Base-by-base conservation (phyloP, 192 early-diverging fungal genomes). In the Backusella circina region DNA sequence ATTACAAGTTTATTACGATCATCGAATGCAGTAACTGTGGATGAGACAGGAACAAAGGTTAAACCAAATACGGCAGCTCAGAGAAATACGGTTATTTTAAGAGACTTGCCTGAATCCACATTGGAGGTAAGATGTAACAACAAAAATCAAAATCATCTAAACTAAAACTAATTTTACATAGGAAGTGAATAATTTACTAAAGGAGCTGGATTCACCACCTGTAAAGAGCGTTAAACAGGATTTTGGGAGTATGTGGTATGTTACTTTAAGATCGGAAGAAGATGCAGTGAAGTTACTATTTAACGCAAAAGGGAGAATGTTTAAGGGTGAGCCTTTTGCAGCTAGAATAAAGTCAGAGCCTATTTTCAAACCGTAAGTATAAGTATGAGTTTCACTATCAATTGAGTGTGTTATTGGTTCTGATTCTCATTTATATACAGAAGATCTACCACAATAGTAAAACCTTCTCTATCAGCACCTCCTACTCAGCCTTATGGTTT, bases 331-430 rank as follows among this genome's bases (percentile, higher is more conserved):
- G 2, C 80, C 86, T 8, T 75, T 87, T 16, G 83, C 86, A 23
- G 84, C 79, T 0, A 66, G 86, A 35, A 78, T 87, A 12, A 87
- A 87, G 64, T 86, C 85, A 9, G 84, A 81, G 36, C 78, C 80
- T n/a, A 54, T 83, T 2, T 39, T 85, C 13, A 38, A 75, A 13
- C 28, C 31, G 39, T 51, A 39, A 61, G 30, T 68, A 15, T 51
- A 39, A 61, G 30, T 68, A 15, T 10, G 44, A 67, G 44, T 47
- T 21, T 47, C 44, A 47, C 18, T 18, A 47, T 6, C 18, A 47
- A n/a, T n/a, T 47, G n/a, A 47, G 16, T 47, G 1, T 47, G 44
- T 16, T 18, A 47, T 47, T n/a, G 18, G 44, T 47, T n/a, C 18
- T 47, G 44, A 47, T 47, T 47, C 18, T 28, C 9, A 61, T 61